Evolutionary conservation across 2,329 filamentous ascomycete species (phyloP).

Genomic region (Cadophora sp.): DNA sequence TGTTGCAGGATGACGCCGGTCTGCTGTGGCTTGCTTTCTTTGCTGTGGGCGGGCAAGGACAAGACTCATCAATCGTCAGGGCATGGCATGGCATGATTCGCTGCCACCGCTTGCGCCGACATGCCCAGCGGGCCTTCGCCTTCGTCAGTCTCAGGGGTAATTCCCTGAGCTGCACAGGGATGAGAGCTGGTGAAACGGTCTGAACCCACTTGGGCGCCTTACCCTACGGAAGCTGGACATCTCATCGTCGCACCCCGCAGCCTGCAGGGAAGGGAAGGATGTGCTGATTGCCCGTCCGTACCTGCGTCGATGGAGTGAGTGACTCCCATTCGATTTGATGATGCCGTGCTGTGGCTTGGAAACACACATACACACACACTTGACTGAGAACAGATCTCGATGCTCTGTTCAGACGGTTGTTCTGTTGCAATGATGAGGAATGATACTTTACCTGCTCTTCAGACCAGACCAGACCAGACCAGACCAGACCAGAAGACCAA

Average conservation of each 20-base stretch:
- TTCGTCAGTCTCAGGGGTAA: background rate
- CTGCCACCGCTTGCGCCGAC: background rate
- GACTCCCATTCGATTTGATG: background rate
- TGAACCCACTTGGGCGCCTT: background rate
- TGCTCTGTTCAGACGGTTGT: no score
- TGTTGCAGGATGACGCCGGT: background rate
- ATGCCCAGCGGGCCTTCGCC: background rate
- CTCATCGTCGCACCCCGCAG: background rate
- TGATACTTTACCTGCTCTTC: no score
- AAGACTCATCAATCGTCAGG: background rate
- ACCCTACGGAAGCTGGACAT: background rate
- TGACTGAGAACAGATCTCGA: no score
- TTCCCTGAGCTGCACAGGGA: background rate
- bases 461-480: no score
- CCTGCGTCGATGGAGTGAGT: background rate
- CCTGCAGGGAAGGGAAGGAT: background rate
- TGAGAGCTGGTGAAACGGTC: background rate
- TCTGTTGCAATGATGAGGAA: no score
- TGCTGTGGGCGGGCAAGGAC: constrained; percentile 2
- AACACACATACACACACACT: background rate
- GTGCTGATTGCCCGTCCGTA: no score
- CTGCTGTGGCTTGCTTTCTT: background rate
- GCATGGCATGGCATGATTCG: background rate
- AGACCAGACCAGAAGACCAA: no score
- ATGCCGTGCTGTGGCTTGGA: background rate